These are phyloP conservation scores for Lycium ferocissimum DNA, from an alignment of 257 asterid species.

Conservation along the genomic window DNA sequence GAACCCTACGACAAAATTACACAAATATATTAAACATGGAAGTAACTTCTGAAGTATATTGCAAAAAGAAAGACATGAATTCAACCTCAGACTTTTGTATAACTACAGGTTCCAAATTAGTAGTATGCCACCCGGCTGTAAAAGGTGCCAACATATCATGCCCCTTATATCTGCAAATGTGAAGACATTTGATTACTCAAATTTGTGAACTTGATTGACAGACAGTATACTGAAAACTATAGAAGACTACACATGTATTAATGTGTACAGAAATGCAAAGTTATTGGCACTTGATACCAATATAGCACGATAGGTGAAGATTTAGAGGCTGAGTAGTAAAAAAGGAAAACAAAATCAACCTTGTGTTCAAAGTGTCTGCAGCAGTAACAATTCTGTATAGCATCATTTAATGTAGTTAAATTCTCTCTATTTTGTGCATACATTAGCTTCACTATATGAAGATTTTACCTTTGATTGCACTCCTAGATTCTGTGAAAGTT, in stretches of 20 bases:
- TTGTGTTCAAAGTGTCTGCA: not conserved
- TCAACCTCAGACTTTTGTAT: constrained; percentile 84
- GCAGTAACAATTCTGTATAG: too few species aligned
- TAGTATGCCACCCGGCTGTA: constrained; percentile 88
- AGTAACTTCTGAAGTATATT: constrained; percentile 4
- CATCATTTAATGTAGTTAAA: not conserved
- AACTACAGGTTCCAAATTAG: constrained; percentile 71
- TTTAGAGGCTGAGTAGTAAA: not conserved
- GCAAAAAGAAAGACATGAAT: constrained; percentile 22
- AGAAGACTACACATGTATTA: not conserved
- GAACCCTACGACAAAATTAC: constrained; percentile 60
- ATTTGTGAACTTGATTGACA: not conserved
- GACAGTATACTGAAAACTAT: not conserved
- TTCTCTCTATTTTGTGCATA: too few species aligned
- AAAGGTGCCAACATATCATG: constrained; percentile 99
- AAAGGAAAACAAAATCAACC: not conserved
- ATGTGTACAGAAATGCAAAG: not conserved
- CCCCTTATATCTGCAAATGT: constrained; percentile 67
- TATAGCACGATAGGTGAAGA: not conserved
- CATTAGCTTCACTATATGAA: too few species aligned
- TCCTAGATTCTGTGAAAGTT: not conserved
- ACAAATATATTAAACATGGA: not conserved
- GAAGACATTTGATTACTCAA: constrained; percentile 20
- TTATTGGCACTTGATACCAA: not conserved
- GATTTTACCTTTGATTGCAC: not conserved